Percentiles rank a stretch among this genome's conserved stretches.
Evolutionary conservation across 2,329 filamentous ascomycete genomes (phyloP).

Genomic region (Pseudogymnoascus sp.): DNA sequence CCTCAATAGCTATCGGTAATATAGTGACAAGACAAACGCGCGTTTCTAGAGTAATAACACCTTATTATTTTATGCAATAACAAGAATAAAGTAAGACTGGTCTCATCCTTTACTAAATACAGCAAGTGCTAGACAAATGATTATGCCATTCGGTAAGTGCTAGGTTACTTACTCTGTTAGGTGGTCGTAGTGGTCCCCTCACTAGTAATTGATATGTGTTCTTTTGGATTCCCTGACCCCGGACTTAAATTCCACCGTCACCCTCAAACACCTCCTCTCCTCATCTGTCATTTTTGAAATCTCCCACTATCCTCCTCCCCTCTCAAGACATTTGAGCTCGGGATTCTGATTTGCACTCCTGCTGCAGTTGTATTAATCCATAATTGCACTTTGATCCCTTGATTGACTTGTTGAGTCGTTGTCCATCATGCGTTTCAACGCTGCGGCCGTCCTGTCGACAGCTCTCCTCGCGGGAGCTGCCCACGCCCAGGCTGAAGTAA

Average conservation of each 20-base stretch:
- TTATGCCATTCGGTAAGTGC: neutral
- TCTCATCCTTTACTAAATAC: neutral
- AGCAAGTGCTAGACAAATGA: neutral
- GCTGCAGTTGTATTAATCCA: constrained; percentile 4
- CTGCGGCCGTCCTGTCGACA: constrained; percentile 69
- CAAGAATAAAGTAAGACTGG: neutral
- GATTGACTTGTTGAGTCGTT: constrained; percentile 20
- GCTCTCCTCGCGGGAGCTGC: constrained; percentile 64
- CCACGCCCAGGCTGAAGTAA: constrained; percentile 51
- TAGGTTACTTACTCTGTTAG: neutral
- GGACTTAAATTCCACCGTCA: constrained; percentile 6
- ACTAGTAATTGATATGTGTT: constrained; percentile 8
- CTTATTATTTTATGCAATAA: neutral
- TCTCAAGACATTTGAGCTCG: constrained; percentile 9
- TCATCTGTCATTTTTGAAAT: constrained; percentile 23
- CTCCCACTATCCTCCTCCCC: neutral
- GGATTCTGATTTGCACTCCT: constrained; percentile 4
- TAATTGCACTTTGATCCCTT: constrained; percentile 10
- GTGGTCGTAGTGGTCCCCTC: neutral
- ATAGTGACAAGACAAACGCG: neutral
- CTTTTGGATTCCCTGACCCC: constrained; percentile 2
- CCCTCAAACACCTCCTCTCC: constrained; percentile 2
- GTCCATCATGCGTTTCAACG: constrained; percentile 73
- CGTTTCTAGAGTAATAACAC: neutral
- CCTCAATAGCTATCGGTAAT: neutral